These are phyloP conservation scores for Oryza longistaminata DNA, from an alignment of 176 grass and related monocot genomes.

Conservation along the genomic window DNA sequence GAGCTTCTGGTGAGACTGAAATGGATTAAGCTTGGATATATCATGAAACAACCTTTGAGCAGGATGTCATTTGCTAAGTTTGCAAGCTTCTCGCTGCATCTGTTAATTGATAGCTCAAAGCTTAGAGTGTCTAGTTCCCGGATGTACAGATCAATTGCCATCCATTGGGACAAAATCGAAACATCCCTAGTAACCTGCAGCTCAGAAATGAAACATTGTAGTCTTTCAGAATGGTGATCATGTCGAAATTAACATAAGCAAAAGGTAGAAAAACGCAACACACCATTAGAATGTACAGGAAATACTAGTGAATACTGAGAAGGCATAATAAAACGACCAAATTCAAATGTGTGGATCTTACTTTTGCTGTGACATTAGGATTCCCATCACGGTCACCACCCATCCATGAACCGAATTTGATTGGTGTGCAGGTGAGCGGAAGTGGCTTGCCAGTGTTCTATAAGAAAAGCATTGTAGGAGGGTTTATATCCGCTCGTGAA, in stretches of 20 bases:
- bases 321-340: conserved; percentile 1
- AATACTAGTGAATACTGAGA: neutral
- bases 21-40: neutral
- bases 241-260: neutral
- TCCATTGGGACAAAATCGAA: conserved; percentile 86
- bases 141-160: conserved; percentile 89
- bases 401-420: conserved; percentile 99
- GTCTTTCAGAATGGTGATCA: neutral
- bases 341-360: conserved; percentile 35
- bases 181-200: conserved; percentile 86
- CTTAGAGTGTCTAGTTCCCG: conserved; percentile 84
- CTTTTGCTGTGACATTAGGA: conserved; percentile 96
- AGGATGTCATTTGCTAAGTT: conserved; percentile 75
- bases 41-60: conserved; percentile 57
- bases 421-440: conserved; percentile 89
- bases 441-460: conserved; percentile 88
- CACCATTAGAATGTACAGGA: neutral
- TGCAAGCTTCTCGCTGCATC: conserved; percentile 70
- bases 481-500: neutral
- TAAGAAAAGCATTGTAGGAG: conserved; percentile 10
- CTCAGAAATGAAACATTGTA: conserved; percentile 14
- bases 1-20: conserved; percentile 12
- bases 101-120: conserved; percentile 88
- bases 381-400: conserved; percentile 92
- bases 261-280: conserved; percentile 1